A percentile compares a stretch with the other conserved stretches of the same genome.
Evolutionary conservation across 495 filamentous ascomycete species (phyloP).

Genomic region (Hyaloscypha finlandica): DNA sequence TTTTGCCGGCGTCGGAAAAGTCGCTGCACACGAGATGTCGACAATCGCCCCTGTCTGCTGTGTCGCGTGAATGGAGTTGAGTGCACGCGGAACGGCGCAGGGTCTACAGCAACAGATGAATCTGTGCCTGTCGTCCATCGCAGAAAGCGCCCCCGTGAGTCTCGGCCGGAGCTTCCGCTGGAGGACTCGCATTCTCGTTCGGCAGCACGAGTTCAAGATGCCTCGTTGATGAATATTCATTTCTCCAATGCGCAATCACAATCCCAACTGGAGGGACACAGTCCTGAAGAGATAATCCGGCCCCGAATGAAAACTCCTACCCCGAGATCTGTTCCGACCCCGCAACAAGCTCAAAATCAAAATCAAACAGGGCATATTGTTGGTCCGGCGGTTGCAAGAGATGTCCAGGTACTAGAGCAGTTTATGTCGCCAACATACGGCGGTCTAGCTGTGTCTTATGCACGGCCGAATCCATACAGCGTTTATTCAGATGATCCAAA

Average conservation of each 20-base stretch:
- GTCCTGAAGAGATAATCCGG: no score
- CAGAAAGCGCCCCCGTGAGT: conserved; percentile 23
- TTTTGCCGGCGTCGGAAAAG: conserved; percentile 56
- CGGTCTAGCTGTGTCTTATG: conserved; percentile 4
- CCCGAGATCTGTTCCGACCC: conserved; percentile 36
- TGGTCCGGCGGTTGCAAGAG: conserved; percentile 52
- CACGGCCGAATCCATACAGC: conserved; percentile 10
- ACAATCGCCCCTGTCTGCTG: conserved; percentile 48
- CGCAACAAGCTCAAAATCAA: conserved; percentile 33
- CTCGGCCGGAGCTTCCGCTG: no score
- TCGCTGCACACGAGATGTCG: conserved; percentile 52
- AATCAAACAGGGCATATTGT: conserved; percentile 36
- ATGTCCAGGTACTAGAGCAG: conserved; percentile 54
- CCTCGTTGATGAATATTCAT: no score
- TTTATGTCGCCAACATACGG: conserved; percentile 46
- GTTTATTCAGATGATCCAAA: conserved; percentile 20
- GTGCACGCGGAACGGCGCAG: conserved; percentile 44
- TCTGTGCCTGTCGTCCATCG: conserved; percentile 35
- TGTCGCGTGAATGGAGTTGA: conserved; percentile 31
- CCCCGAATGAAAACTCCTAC: conserved; percentile 25
- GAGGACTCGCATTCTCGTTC: no score
- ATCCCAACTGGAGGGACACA: no score
- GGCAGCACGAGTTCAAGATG: no score
- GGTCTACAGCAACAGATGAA: conserved; percentile 36
- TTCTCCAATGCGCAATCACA: no score